Conservation (phyloP, 2,329 filamentous ascomycete species). For the Aspergillus brunneoviolaceus region DNA sequence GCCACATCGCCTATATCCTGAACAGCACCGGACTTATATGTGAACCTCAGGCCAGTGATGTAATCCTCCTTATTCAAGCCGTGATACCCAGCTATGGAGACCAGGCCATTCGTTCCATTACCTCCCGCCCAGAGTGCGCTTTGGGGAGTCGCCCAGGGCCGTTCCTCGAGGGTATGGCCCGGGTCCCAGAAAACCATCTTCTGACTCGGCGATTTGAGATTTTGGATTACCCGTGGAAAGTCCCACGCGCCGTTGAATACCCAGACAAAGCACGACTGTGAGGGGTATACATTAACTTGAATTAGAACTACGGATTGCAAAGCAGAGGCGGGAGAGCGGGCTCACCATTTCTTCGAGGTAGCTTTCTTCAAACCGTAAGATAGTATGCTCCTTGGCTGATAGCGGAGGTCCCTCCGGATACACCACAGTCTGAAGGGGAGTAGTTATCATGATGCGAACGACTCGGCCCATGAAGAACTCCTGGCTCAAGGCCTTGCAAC, state of each 20-base stretch:
- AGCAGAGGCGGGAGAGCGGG: not conserved
- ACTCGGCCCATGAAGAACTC: conserved; percentile 7
- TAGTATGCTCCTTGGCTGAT: not conserved
- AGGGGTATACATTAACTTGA: not conserved
- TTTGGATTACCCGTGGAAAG: not conserved
- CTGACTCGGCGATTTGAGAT: not conserved
- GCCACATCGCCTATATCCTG: too few species aligned
- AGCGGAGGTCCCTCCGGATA: not conserved
- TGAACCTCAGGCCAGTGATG: not conserved
- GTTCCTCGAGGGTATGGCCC: not conserved
- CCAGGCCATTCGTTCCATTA: not conserved
- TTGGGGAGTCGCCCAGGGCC: not conserved
- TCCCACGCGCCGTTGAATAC: conserved; percentile 9
- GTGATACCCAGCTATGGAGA: not conserved
- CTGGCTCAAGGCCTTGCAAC: not conserved
- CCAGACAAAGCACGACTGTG: conserved; percentile 9
- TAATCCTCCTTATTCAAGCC: not conserved
- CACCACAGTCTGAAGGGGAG: not conserved
- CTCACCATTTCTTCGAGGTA: conserved; percentile 8
- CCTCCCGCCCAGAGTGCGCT: not conserved
- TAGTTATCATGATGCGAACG: conserved; percentile 5
- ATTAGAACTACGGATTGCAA: not conserved
- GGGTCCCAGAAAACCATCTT: not conserved
- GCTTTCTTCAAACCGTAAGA: conserved; percentile 3
- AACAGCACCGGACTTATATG: not conserved